Conservation (phyloP, 306 rosid genomes). For the Trifolium subterraneum region DNA sequence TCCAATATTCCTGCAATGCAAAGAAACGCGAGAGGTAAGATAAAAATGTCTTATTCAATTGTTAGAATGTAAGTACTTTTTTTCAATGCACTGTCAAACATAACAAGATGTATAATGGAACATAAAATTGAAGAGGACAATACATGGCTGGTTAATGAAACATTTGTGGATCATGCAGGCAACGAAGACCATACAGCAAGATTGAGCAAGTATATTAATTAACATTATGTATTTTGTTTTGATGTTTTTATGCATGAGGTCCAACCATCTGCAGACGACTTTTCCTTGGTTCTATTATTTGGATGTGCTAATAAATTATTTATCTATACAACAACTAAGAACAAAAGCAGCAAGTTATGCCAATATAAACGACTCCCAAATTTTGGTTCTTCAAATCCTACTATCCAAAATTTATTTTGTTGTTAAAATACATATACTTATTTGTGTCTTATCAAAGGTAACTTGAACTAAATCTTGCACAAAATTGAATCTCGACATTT, state of each 20-base stretch:
- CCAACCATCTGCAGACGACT: background rate
- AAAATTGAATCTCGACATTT: conserved; percentile 12
- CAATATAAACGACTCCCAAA: conserved; percentile 9
- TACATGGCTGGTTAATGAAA: conserved; percentile 28
- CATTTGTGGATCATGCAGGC: background rate
- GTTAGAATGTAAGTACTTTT: background rate
- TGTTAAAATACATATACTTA: background rate
- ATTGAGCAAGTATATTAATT: background rate
- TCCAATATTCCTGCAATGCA: conserved; percentile 82
- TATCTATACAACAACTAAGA: conserved; percentile 11
- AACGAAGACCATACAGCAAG: background rate
- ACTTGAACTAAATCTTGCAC: background rate
- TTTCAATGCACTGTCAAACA: conserved; percentile 17
- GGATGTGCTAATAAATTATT: conserved; percentile 16
- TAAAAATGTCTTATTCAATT: background rate
- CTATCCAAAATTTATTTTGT: background rate
- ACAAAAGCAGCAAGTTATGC: background rate
- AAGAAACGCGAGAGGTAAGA: conserved; percentile 21
- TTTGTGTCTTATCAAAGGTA: background rate
- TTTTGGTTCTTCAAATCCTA: conserved; percentile 15
- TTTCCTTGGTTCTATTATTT: background rate
- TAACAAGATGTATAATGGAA: background rate
- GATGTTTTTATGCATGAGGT: background rate
- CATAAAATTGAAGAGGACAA: background rate
- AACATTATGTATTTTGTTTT: too few relatives aligned